These are phyloP conservation scores for Aspergillus sp. DNA, from an alignment of 2,329 filamentous ascomycete genomes.

Conservation along the genomic window DNA sequence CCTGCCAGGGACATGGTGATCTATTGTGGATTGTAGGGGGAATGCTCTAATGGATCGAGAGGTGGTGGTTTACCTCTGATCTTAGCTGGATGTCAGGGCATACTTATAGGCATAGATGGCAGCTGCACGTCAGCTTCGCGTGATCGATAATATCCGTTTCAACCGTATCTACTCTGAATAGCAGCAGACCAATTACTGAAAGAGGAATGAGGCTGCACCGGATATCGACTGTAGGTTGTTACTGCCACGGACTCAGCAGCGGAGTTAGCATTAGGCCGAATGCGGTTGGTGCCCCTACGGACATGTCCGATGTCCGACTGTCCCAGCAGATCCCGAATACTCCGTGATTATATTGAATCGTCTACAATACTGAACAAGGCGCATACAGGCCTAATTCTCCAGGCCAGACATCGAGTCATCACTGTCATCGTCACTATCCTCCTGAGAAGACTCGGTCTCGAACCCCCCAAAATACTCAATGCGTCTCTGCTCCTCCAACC, in stretches of 20 bases:
- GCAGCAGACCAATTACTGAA: too few species aligned
- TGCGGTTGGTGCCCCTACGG: not conserved
- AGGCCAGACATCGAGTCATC: slow-evolving; percentile 5
- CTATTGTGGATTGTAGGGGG: not conserved
- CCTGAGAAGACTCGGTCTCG: slow-evolving; percentile 16
- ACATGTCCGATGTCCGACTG: too few species aligned
- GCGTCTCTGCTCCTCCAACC: slow-evolving; percentile 35
- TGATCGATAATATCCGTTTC: not conserved
- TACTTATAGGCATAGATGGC: not conserved
- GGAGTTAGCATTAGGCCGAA: not conserved
- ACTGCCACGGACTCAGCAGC: not conserved
- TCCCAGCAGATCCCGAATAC: too few species aligned
- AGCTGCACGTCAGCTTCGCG: not conserved
- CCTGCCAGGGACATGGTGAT: slow-evolving; percentile 23
- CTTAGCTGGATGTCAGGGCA: not conserved
- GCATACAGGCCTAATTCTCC: not conserved
- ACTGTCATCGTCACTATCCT: slow-evolving; percentile 17
- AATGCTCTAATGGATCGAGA: not conserved
- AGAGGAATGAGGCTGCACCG: too few species aligned
- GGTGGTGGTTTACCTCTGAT: not conserved
- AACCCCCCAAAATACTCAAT: slow-evolving; percentile 25
- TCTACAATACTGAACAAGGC: not conserved
- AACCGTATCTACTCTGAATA: too few species aligned
- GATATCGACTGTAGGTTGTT: not conserved
- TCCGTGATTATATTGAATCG: too few species aligned